Percentiles rank a stretch among this genome's conserved stretches.
Evolutionary conservation across 306 rosid species (phyloP).

Genomic region (Dryas alaskensis): DNA sequence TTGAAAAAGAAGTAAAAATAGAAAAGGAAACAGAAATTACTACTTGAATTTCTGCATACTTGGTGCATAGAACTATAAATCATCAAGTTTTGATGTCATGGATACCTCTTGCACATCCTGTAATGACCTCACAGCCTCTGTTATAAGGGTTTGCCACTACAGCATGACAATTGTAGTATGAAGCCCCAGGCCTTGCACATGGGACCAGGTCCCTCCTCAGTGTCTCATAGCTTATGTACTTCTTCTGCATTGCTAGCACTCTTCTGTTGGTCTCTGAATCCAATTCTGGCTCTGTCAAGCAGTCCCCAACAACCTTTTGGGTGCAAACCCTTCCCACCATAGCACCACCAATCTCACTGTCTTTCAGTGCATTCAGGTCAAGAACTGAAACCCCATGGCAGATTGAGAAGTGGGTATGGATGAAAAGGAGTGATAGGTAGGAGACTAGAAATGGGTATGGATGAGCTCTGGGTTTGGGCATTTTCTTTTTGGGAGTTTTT

Average conservation of each 20-base stretch:
- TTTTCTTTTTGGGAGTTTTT: conserved; percentile 28
- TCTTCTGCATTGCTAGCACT: conserved; percentile 67
- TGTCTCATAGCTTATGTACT: conserved; percentile 82
- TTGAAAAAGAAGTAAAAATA: not conserved
- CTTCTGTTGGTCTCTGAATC: conserved; percentile 74
- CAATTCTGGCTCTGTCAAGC: conserved; percentile 48
- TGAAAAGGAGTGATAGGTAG: conserved; percentile 37
- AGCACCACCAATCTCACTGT: conserved; percentile 32
- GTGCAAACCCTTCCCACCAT: conserved; percentile 52
- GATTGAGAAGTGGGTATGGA: conserved; percentile 42
- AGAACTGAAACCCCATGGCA: conserved; percentile 43
- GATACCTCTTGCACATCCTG: conserved; percentile 80
- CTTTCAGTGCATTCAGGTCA: conserved; percentile 50
- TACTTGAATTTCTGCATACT: conserved; percentile 13
- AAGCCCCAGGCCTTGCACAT: conserved; percentile 73
- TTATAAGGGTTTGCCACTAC: conserved; percentile 62
- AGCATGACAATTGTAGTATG: conserved; percentile 80
- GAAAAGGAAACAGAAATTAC: not conserved
- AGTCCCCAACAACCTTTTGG: conserved; percentile 59
- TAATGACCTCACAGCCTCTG: conserved; percentile 85
- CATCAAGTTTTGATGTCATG: conserved; percentile 30
- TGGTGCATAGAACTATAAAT: not conserved
- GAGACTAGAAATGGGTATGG: conserved; percentile 20
- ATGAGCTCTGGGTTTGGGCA: conserved; percentile 41
- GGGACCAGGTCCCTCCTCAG: conserved; percentile 84